Conservation (phyloP, 75 land plant genomes). For the Pinus tabuliformis region DNA sequence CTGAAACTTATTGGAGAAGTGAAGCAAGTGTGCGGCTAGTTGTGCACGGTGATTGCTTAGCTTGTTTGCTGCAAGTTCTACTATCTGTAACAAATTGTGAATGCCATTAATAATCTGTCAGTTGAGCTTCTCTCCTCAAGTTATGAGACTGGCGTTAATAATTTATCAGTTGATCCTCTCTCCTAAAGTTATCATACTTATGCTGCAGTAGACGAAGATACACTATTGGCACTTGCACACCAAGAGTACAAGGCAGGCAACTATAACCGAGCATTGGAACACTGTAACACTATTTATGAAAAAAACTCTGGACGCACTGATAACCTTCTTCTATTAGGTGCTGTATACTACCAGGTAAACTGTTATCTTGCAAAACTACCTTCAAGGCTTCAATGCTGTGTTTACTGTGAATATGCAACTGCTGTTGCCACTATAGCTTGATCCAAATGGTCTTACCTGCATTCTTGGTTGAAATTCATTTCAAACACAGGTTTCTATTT, state of each 20-base stretch:
- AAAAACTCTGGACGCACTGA: constrained; percentile 39
- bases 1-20: no score
- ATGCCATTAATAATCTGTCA: not conserved
- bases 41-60: no score
- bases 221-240: constrained; percentile 30
- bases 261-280: constrained; percentile 39
- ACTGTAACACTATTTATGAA: constrained; percentile 33
- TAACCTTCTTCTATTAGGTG: constrained; percentile 37
- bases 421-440: no score
- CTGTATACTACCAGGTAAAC: constrained; percentile 48
- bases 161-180: not conserved
- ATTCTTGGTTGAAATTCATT: no score
- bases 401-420: no score
- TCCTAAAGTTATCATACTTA: constrained; percentile 1
- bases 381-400: no score
- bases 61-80: not conserved
- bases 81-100: not conserved
- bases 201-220: constrained; percentile 26
- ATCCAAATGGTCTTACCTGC: no score
- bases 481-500: no score
- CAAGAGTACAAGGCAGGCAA: constrained; percentile 52
- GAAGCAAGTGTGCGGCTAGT: no score
- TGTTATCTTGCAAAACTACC: not conserved
- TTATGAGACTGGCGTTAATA: not conserved
- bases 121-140: not conserved